Conservation (phyloP, 108 stramenopile genomes). For the Epithemia pelagica region DNA sequence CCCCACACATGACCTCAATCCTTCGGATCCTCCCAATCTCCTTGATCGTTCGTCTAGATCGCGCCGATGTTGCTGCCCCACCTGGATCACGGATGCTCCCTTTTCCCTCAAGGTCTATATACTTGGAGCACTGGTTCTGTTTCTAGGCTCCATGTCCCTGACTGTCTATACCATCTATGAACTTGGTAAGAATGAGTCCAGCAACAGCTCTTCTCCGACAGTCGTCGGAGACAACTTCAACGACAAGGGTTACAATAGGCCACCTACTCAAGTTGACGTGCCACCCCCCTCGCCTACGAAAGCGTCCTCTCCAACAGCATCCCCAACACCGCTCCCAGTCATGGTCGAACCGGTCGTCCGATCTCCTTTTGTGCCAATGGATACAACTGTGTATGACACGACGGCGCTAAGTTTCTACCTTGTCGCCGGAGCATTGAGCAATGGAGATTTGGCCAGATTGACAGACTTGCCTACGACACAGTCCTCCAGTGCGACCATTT, state of each 20-base stretch:
- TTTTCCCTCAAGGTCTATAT: slow-evolving; percentile 36
- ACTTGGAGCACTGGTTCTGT: slow-evolving; percentile 17
- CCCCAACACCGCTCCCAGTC: background rate
- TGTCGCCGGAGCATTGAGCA: slow-evolving; percentile 26
- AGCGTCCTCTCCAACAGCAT: background rate
- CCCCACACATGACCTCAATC: background rate
- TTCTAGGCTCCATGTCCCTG: slow-evolving; percentile 33
- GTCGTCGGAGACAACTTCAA: background rate
- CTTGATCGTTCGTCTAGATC: background rate
- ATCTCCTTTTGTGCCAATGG: background rate
- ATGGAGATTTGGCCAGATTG: slow-evolving; percentile 12
- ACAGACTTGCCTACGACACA: slow-evolving; percentile 14
- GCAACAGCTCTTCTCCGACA: background rate
- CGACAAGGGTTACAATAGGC: background rate
- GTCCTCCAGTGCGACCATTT: slow-evolving; percentile 13
- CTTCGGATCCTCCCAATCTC: background rate
- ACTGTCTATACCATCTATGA: slow-evolving; percentile 7
- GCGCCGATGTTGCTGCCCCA: slow-evolving; percentile 13
- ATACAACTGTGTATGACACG: background rate
- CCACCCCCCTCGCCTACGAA: background rate
- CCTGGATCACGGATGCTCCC: slow-evolving; percentile 36
- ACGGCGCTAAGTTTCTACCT: slow-evolving; percentile 19
- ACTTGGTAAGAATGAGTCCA: background rate
- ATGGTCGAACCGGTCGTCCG: background rate
- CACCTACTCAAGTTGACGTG: no score